Base-by-base conservation (phyloP, 2,329 filamentous ascomycete species). In the Ceratocystis harringtonii region DNA sequence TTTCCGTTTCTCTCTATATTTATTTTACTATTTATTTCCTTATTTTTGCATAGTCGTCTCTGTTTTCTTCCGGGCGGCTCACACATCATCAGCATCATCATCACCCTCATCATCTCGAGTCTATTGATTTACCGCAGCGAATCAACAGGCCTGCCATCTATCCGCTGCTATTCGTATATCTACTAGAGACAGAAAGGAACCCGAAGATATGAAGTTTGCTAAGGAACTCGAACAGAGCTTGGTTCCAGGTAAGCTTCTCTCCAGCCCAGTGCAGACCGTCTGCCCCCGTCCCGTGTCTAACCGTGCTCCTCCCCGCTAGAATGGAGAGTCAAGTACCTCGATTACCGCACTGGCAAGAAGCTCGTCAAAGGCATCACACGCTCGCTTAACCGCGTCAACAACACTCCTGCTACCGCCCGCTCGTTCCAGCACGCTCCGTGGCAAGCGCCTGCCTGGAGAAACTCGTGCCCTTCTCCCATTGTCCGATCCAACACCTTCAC, bases 301-400 rank as follows among this genome's bases (percentile, higher is more conserved):
- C 66, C 32, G 15, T 25, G 52, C 7, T 22, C 22, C 60, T 22
- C 15, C 32, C 41, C 19, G 25, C 25, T 41, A 86, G 84, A 97
- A 83, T 97, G 92, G 92, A 85, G 89, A 72, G 83, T 86, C 74
- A 95, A 96, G 75, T 97, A 96, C 75, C 82, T 97, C 70, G 85
- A 96, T 76, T 97, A 97, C 80, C 96, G 95, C 81, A 85, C 85
- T 66, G 92, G 91, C 68, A 97, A 97, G 78, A 96, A 96, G 77
- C 87, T 91, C 73, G 81, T 97, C 75, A 97, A 96, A 75, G 85
- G 85, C 66, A 86, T 96, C 63, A 77, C 81, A 28, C 83, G 87
- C 68, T 90, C 90, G 67, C 81, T 94, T 68, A 80, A 82, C 77
- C 76, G 84, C 77, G 75, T 83, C 73, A 78, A 81, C 68, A 74